Percentiles rank a stretch among this genome's conserved stretches.
Evolutionary conservation across 805 yeast species (phyloP).

Genomic region (Zygotorulaspora sp.): DNA sequence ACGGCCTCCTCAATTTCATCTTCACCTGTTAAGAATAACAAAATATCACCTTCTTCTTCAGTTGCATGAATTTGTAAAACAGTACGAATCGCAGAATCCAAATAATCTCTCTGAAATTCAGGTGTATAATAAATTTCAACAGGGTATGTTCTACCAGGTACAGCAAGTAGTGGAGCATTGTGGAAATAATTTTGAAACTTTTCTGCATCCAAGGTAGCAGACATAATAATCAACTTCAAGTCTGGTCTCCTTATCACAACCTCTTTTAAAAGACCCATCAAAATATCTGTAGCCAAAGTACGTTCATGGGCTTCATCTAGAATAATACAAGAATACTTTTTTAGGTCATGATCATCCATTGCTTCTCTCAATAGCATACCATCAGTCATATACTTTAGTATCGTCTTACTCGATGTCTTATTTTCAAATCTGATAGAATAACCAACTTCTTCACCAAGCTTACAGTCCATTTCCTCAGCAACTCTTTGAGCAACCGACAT

Average conservation of each 20-base stretch:
- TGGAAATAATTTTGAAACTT: constrained; percentile 88
- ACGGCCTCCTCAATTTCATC: constrained; percentile 98
- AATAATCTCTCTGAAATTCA: constrained; percentile 89
- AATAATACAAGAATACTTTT: constrained; percentile 80
- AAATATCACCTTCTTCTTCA: constrained; percentile 87
- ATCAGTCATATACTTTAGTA: constrained; percentile 94
- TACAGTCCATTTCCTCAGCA: constrained; percentile 95
- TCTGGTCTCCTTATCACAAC: constrained; percentile 77
- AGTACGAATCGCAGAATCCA: constrained; percentile 92
- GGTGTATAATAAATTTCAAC: constrained; percentile 97
- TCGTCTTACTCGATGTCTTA: constrained; percentile 72
- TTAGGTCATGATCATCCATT: constrained; percentile 87
- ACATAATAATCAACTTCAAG: constrained; percentile 89
- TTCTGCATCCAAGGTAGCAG: constrained; percentile 96
- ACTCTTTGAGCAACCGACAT: constrained; percentile 98
- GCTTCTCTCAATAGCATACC: constrained; percentile 98
- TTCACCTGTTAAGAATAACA: constrained; percentile 89
- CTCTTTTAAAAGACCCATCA: constrained; percentile 91
- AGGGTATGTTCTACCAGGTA: constrained; percentile 97
- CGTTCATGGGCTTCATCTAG: constrained; percentile 98
- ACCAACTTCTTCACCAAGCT: constrained; percentile 91
- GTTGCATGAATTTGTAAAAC: constrained; percentile 96
- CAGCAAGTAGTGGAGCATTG: constrained; percentile 90
- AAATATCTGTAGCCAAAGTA: constrained; percentile 91
- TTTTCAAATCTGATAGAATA: constrained; percentile 92